These are phyloP conservation scores for Hyaloperonospora brassicae DNA, from an alignment of 352 stramenopile species.

Conservation along the genomic window DNA sequence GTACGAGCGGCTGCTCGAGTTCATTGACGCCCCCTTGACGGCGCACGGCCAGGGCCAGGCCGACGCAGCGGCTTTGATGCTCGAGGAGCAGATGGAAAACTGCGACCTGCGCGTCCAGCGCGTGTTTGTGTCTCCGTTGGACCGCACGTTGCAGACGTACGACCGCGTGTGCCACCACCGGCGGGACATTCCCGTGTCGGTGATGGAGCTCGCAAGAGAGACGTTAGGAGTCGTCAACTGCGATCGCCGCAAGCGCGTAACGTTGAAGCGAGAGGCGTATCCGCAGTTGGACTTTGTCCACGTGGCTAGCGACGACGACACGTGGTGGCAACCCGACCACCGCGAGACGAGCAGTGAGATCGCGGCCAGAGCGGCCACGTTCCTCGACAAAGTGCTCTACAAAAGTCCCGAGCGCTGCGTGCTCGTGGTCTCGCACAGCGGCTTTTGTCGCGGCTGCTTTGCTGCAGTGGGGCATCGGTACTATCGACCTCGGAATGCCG, in stretches of 20 bases:
- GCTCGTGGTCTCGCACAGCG: constrained; percentile 56
- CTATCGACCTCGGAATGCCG: constrained; percentile 57
- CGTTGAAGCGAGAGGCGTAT: constrained; percentile 34
- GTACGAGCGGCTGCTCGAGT: constrained; percentile 40
- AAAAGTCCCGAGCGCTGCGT: constrained; percentile 30
- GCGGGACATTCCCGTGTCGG: constrained; percentile 32
- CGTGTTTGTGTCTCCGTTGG: constrained; percentile 58
- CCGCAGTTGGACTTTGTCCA: constrained; percentile 44
- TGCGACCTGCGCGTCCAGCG: constrained; percentile 43
- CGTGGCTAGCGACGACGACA: constrained; percentile 40
- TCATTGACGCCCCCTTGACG: constrained; percentile 56
- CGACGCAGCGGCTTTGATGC: constrained; percentile 26
- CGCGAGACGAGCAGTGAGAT: constrained; percentile 61
- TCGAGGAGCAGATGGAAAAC: constrained; percentile 36
- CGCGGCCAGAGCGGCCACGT: constrained; percentile 34
- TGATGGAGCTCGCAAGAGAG: constrained; percentile 51
- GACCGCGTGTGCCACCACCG: constrained; percentile 29
- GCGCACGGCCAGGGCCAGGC: constrained; percentile 32
- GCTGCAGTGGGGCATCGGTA: constrained; percentile 48
- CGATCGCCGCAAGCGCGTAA: constrained; percentile 41
- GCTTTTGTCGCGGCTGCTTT: constrained; percentile 59
- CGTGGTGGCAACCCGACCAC: constrained; percentile 45
- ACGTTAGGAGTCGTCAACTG: constrained; percentile 61
- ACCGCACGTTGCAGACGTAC: constrained; percentile 60
- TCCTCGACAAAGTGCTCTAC: constrained; percentile 43